Conservation (phyloP, 139 green algal species). For the Gonium pectorale region DNA sequence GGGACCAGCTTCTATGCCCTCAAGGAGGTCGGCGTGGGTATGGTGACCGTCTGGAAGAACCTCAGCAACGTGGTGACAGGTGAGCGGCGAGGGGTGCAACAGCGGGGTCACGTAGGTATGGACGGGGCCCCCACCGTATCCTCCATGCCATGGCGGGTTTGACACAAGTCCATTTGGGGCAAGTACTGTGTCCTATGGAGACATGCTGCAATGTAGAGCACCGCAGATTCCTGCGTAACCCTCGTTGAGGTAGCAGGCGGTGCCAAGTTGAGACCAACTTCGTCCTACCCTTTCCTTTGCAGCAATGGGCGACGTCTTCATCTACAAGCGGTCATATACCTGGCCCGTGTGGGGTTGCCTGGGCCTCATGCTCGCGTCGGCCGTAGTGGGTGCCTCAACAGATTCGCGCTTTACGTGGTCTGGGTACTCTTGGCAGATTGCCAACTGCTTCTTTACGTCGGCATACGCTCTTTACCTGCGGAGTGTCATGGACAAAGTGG, state of each 20-base stretch:
- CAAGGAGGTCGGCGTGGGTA: constrained; percentile 66
- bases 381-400: constrained; percentile 82
- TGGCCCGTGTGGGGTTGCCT: constrained; percentile 80
- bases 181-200: too few relatives aligned
- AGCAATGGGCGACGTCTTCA: constrained; percentile 81
- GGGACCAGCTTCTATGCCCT: constrained; percentile 87
- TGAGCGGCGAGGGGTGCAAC: too few relatives aligned
- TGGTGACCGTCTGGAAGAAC: constrained; percentile 92
- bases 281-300: not conserved
- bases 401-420: constrained; percentile 83
- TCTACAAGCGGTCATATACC: constrained; percentile 75
- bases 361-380: constrained; percentile 86
- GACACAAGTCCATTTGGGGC: too few relatives aligned
- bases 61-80: constrained; percentile 89
- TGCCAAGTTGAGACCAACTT: too few relatives aligned
- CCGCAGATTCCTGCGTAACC: too few relatives aligned
- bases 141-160: too few relatives aligned
- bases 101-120: too few relatives aligned
- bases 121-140: too few relatives aligned
- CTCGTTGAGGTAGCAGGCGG: too few relatives aligned
- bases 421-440: constrained; percentile 75
- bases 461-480: constrained; percentile 89
- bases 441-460: constrained; percentile 91
- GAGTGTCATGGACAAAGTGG: constrained; percentile 87
- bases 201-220: too few relatives aligned